Conservation (phyloP, 257 asterid species). For the Solanum gracilifrons region DNA sequence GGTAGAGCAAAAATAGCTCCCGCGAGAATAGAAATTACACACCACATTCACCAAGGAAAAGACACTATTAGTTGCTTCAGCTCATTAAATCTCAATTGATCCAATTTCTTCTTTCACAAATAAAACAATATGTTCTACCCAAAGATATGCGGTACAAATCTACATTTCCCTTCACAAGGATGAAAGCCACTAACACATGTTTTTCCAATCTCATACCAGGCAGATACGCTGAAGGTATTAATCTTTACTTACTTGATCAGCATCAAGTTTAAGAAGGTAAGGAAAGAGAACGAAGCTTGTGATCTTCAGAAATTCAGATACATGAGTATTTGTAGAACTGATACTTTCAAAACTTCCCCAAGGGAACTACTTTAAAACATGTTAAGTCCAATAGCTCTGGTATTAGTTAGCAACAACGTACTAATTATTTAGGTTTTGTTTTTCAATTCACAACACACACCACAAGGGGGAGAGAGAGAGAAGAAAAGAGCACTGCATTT, state of each 20-base stretch:
- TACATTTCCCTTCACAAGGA: not conserved
- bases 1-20: not conserved
- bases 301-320: not conserved
- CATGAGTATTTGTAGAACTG: not conserved
- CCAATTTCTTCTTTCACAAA: not conserved
- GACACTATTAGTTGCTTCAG: not conserved
- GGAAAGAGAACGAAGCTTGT: not conserved
- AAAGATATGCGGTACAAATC: not conserved
- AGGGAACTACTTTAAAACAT: not conserved
- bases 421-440: not conserved
- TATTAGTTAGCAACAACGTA: not conserved
- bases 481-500: not conserved
- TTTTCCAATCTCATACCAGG: not conserved
- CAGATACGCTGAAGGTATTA: not conserved
- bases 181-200: not conserved
- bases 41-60: not conserved
- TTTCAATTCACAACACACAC: not conserved
- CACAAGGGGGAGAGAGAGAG: not conserved
- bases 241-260: not conserved
- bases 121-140: not conserved
- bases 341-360: not conserved
- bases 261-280: not conserved
- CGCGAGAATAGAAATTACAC: not conserved
- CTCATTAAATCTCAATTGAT: not conserved
- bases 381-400: not conserved